Evolutionary conservation across 257 asterid genomes (phyloP).

Genomic region (Gardenia jasminoides): DNA sequence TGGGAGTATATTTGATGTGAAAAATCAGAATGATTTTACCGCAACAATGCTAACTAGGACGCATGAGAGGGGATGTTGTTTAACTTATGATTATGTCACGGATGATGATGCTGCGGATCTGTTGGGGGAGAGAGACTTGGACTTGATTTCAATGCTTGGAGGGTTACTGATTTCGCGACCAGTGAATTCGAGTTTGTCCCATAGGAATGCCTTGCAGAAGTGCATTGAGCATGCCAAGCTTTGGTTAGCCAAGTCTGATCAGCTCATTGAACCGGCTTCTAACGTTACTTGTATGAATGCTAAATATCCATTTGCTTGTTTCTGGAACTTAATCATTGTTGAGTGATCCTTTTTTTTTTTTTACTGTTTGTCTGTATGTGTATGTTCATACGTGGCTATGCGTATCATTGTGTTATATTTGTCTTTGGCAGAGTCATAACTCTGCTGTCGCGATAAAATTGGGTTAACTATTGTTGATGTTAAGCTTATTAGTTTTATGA

Average conservation of each 20-base stretch:
- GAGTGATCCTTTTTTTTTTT: too few species aligned
- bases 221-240: slow-evolving; percentile 76
- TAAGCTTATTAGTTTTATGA: background rate
- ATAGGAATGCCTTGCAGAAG: slow-evolving; percentile 55
- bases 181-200: slow-evolving; percentile 57
- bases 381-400: background rate
- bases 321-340: background rate
- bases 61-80: slow-evolving; percentile 82
- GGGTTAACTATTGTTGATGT: background rate
- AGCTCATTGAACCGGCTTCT: slow-evolving; percentile 51
- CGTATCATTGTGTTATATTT: background rate
- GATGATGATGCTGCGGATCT: slow-evolving; percentile 69
- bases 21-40: slow-evolving; percentile 38
- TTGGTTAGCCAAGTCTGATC: slow-evolving; percentile 63
- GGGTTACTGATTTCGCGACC: slow-evolving; percentile 63
- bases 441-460: background rate
- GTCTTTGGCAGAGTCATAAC: background rate
- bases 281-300: slow-evolving; percentile 57
- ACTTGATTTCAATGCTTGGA: slow-evolving; percentile 65
- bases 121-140: slow-evolving; percentile 66
- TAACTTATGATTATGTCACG: slow-evolving; percentile 80
- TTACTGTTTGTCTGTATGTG: background rate
- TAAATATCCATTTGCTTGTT: background rate
- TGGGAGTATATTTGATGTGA: slow-evolving; percentile 73
- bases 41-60: slow-evolving; percentile 57